Base-by-base conservation (phyloP, 495 filamentous ascomycete species). In the Eremomyces bilateralis region DNA sequence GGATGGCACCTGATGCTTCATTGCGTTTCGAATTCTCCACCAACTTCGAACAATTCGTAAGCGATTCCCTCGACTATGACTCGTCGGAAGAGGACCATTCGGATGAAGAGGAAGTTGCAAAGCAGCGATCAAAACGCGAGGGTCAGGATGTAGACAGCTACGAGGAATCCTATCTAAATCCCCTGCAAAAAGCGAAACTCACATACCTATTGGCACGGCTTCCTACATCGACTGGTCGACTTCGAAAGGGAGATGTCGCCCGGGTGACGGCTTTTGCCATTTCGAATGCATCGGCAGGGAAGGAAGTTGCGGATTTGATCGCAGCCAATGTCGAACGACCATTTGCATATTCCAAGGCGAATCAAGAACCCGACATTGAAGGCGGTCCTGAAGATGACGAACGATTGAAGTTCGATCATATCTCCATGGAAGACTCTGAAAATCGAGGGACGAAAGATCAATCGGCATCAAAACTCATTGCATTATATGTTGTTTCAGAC, bases 241-340 rank as follows among this genome's bases (percentile, higher is more conserved):
- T 93, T 15, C 66, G 80, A 19, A 78, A 78, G 46, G 81, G 82
- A 2, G 85, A 94, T 48, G 70, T 93, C 20, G 82, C 82, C 13
- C 67, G 83, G 3, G 60, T 94, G 2, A 84, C 82, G 2, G 67
- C 76, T 17, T 94, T 95, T 48, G 88, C 85, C 10, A 84, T 94
- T 41, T 75, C 76, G 1, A 78, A 94, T 49, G 80, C 80, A 2
- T 52, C 60, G 11, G 75, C 71, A 19, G 80, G 78, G 4, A 79
- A 90, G 36, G 88, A 95, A 59, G 72, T 94, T 24, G 84, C 90
- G 15, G 67, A 83, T 20, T 73, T 90, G 58, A 73, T 95, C 20
- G 66, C 88, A 1, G 61, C 69, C 0, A 95, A 97, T 43, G 64
- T 91, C 29, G 59, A 74, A 38, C 63, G 60, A 30, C 82, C 83